Base-by-base conservation (phyloP, 2,329 filamentous ascomycete genomes). In the Pseudogymnoascus sp. region DNA sequence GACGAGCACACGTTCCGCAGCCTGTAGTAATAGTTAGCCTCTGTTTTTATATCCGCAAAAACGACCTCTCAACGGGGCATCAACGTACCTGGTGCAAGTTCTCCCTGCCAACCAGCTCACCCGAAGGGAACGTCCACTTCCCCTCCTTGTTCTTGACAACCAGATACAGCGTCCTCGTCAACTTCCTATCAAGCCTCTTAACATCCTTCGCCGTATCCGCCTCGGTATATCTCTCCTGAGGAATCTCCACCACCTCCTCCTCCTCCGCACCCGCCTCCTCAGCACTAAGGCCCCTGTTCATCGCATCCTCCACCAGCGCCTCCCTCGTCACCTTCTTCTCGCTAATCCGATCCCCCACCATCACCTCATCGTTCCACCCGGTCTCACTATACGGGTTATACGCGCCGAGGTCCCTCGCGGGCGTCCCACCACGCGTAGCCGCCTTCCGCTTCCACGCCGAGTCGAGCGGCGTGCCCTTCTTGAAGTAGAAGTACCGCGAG, bases 401-500 rank as follows among this genome's bases (percentile, higher is more conserved):
- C 61, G 84, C 80, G 64, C 93, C 93, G 67, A 97, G 86, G 75
- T 97, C 93, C 73, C 91, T 86, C 56, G 90, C 88, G 5, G 91
- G 84, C 6, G 90, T 88, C 71, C 87, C 83, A 63, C 80, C 75
- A 61, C 93, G 88, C 74, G 91, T 88, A 69, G 82, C 81, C 66
- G 91, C 84, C 78, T 96, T 96, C 73, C 91, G 83, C 75, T 93
- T 90, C 91, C 92, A 97, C 78, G 97, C 93, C 60, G 91, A 80
- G 68, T 93, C 90, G 7, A 86, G 82, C 1, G 92, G 88, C 9
- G 93, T 96, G 73, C 91, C 90, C 69, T 87, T 87, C 80, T 96
- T 96, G 84, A 93, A 96, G 83, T 96, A 99, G 78, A 97, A 95
- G 74, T 90, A 90, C 68, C 90, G 86, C 63, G 89, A 89, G 76